Evolutionary conservation across 371 early-diverging fungal genomes (phyloP).

Genomic region (Lichtheimia ornata): DNA sequence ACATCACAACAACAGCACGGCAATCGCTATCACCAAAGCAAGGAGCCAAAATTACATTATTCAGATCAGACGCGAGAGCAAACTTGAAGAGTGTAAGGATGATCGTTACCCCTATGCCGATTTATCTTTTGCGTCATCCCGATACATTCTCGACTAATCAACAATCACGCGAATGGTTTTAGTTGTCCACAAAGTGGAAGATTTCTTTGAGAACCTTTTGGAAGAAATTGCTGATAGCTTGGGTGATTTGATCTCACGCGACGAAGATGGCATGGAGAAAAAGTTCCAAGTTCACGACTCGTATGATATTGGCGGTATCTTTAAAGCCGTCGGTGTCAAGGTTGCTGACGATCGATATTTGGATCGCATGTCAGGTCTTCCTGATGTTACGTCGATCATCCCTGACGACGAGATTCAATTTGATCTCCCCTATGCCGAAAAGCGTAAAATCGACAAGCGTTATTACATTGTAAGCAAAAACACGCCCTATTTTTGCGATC

Average conservation of each 20-base stretch:
- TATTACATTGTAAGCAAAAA: constrained; percentile 21
- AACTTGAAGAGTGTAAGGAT: constrained; percentile 34
- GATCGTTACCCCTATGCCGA: constrained; percentile 2
- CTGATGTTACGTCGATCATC: constrained; percentile 32
- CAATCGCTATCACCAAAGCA: background rate
- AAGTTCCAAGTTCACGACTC: constrained; percentile 31
- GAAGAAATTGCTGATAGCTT: constrained; percentile 27
- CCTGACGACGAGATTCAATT: constrained; percentile 44
- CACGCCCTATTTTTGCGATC: too few species aligned
- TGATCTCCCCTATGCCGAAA: constrained; percentile 18
- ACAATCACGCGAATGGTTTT: background rate
- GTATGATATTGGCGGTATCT: constrained; percentile 27
- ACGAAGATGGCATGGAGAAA: constrained; percentile 12
- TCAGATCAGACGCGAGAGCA: constrained; percentile 24
- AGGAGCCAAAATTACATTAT: constrained; percentile 32
- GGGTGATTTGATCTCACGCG: constrained; percentile 12
- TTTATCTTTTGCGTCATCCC: constrained; percentile 24
- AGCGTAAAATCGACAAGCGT: constrained; percentile 19
- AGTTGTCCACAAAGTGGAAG: constrained; percentile 3
- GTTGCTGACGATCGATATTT: constrained; percentile 27
- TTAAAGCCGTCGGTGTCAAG: constrained; percentile 36
- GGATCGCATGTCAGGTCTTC: constrained; percentile 18
- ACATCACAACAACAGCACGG: background rate
- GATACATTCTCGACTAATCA: constrained; percentile 5
- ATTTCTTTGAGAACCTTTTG: constrained; percentile 32